A percentile compares a stretch with the other conserved stretches of the same genome.
These are phyloP conservation scores for Spatholobus suberectus DNA, from an alignment of 306 rosid species.

Conservation along the genomic window DNA sequence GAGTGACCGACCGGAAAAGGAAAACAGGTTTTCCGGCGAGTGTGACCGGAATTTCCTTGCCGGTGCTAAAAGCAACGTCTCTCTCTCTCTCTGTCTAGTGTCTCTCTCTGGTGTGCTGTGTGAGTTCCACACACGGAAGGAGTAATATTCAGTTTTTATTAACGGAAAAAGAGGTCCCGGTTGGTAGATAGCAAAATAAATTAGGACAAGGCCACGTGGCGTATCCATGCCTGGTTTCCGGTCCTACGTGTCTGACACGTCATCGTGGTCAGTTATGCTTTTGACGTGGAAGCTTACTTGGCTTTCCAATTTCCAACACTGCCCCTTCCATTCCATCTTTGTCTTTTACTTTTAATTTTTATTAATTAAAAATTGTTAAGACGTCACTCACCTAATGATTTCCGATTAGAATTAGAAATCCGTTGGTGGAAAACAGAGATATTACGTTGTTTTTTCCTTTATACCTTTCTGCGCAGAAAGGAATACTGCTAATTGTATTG, in stretches of 20 bases:
- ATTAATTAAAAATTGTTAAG: neutral
- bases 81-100: neutral
- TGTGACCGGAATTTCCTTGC: conserved; percentile 18
- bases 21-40: neutral
- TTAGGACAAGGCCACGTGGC: conserved; percentile 58
- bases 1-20: neutral
- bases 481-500: neutral
- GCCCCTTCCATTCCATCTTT: neutral
- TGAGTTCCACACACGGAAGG: neutral
- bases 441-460: conserved; percentile 31
- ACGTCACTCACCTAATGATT: neutral
- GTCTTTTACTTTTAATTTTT: neutral
- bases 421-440: conserved; percentile 30
- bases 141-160: conserved; percentile 44
- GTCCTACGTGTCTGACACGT: conserved; percentile 53
- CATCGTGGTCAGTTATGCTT: conserved; percentile 32
- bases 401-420: conserved; percentile 24
- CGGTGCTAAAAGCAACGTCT: conserved; percentile 24
- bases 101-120: conserved; percentile 11
- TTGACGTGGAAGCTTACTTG: conserved; percentile 58
- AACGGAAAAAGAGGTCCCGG: conserved; percentile 63
- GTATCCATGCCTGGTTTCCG: neutral
- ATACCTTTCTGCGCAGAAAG: conserved; percentile 20
- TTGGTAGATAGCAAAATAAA: conserved; percentile 54
- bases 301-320: conserved; percentile 10